Evolutionary conservation across 2,329 filamentous ascomycete genomes (phyloP), one percentile per base, ranked within the genome.

Genomic region (Lasiodiplodia theobromae): DNA sequence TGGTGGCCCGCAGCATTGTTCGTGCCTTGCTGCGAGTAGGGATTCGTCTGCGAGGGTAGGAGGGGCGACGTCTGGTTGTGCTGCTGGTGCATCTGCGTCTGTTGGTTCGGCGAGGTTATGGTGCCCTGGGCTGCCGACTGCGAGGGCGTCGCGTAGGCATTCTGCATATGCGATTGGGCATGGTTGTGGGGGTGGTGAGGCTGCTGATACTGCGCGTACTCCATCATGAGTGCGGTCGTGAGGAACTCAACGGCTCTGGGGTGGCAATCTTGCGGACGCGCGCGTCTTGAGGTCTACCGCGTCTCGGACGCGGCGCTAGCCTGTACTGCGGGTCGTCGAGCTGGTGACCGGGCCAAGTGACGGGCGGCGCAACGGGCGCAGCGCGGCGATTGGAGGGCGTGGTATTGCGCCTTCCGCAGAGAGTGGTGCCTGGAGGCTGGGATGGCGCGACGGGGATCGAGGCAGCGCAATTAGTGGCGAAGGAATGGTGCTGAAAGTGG

Each of bases 41-140:
- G 74, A 68, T 83, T 82, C 69, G 84, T 86, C 81, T 96, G 92
- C 65, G 92, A 91, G 31, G 91, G 88, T 68, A 96, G 86, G 71
- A 96, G 93, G 38, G 93, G 92, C 40, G 92, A 96, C 4, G 90
- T 89, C 80, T 95, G 88, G 72, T 86, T 86, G 75, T 86, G 83
- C 66, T 86, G 83, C 47, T 80, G 76, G 74, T 90, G 88, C 75
- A 91, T 85, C 78, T 87, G 89, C 74, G 89, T 87, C 77, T 88
- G 92, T 72, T 83, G 82, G 64, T 91, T 89, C 58, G 91, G 91
- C 37, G 92, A 93, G 44, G 91, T 89, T 82, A 94, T 92, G 70
- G 78, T 79, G 10, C 77, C 74, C 31, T 74, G 73, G 25, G 74
- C 77, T 12, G 78, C 76, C 60, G 78, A 79, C 60, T 76, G 79